Conservation (phyloP, 208 protist genomes). For the Trypanosoma cruzi region DNA sequence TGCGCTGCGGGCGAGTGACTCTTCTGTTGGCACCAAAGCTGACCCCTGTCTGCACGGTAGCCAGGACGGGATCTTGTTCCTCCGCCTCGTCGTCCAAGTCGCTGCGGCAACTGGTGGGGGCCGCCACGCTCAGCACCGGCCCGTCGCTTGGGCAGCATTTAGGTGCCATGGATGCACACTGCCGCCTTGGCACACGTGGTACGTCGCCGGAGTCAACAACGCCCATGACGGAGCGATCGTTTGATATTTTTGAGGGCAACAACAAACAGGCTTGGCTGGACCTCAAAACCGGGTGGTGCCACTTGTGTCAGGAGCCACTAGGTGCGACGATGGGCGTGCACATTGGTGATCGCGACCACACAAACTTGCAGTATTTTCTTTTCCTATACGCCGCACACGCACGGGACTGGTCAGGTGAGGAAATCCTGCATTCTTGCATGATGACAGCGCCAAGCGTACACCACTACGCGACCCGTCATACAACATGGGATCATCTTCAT, state of each 20-base stretch:
- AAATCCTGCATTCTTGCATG: slow-evolving; percentile 25
- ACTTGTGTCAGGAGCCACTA: slow-evolving; percentile 85
- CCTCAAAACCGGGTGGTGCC: slow-evolving; percentile 60
- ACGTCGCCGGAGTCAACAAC: slow-evolving; percentile 35
- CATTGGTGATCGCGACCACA: slow-evolving; percentile 82
- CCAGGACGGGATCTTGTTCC: background rate
- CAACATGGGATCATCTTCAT: slow-evolving; percentile 70
- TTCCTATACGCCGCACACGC: slow-evolving; percentile 61
- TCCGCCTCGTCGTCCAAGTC: background rate
- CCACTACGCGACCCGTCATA: slow-evolving; percentile 52
- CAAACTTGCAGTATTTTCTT: slow-evolving; percentile 81
- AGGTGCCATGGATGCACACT: slow-evolving; percentile 33
- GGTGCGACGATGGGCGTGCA: slow-evolving; percentile 58
- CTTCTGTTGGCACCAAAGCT: background rate
- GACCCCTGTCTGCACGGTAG: background rate
- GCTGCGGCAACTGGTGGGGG: slow-evolving; percentile 25
- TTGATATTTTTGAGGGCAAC: slow-evolving; percentile 73
- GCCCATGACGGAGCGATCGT: slow-evolving; percentile 22
- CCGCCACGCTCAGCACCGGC: slow-evolving; percentile 14
- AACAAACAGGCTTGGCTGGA: slow-evolving; percentile 85
- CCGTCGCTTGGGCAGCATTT: background rate
- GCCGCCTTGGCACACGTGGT: slow-evolving; percentile 39
- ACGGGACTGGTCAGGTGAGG: slow-evolving; percentile 26
- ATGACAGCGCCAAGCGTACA: slow-evolving; percentile 41
- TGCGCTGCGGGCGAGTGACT: slow-evolving; percentile 12